These are phyloP conservation scores for Nakaseomyces uthaithaninus DNA, from an alignment of 1,139 yeast genomes.

Conservation along the genomic window DNA sequence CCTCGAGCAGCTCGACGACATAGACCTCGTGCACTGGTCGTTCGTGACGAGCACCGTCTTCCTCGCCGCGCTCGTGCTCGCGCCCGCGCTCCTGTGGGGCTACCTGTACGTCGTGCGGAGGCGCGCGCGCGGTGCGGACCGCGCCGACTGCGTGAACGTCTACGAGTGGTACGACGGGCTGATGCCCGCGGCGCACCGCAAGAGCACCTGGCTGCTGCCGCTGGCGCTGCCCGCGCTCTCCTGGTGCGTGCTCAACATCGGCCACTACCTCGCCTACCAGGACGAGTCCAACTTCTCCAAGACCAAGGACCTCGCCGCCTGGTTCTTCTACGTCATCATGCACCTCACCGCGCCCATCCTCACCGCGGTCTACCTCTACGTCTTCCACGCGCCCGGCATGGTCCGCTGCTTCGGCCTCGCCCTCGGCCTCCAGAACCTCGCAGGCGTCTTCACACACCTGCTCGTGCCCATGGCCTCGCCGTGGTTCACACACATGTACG, in stretches of 20 bases:
- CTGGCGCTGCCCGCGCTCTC: conserved; percentile 23
- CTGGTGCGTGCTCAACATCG: conserved; percentile 32
- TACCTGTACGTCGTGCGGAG: conserved; percentile 20
- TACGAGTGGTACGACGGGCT: conserved; percentile 22
- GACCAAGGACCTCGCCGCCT: conserved; percentile 47
- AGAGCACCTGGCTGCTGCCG: conserved; percentile 18
- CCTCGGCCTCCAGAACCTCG: conserved; percentile 51
- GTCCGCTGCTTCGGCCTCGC: conserved; percentile 44
- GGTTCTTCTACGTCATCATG: conserved; percentile 53
- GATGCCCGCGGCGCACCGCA: conserved; percentile 15
- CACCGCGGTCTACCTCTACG: conserved; percentile 54
- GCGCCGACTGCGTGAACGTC: conserved; percentile 19
- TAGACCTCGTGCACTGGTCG: conserved; percentile 3
- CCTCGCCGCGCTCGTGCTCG: conserved; percentile 3
- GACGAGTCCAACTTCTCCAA: conserved; percentile 29
- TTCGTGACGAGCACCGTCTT: conserved; percentile 10
- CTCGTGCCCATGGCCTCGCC: conserved; percentile 63
- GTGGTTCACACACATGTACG: conserved; percentile 57
- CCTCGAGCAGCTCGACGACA: conserved; percentile 14
- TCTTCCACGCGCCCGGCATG: conserved; percentile 60
- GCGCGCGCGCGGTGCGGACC: too few species aligned
- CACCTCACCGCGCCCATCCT: conserved; percentile 56
- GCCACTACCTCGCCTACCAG: conserved; percentile 34
- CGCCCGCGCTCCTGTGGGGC: conserved; percentile 24
- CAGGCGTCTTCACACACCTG: conserved; percentile 54